Percentiles rank a stretch among this genome's conserved stretches.
Evolutionary conservation across 1,139 yeast genomes (phyloP).

Genomic region (Saccharomyces hybrid): DNA sequence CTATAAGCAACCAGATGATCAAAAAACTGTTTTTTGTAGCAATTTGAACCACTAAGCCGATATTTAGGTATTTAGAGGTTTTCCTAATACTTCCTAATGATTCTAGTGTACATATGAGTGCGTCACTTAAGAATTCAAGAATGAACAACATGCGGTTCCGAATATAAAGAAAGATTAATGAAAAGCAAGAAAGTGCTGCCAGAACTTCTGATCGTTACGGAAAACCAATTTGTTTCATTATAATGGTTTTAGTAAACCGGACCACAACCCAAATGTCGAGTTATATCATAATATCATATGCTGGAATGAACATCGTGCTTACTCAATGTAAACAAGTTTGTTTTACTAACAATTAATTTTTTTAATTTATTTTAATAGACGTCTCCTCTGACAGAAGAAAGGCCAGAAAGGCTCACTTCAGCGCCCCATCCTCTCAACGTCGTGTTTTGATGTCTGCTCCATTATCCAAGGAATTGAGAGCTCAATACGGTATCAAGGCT

Average conservation of each 20-base stretch:
- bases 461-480: constrained; percentile 97
- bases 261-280: not conserved
- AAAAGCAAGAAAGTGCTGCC: not conserved
- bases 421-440: constrained; percentile 94
- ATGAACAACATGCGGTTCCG: not conserved
- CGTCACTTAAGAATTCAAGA: not conserved
- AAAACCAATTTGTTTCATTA: not conserved
- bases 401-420: constrained; percentile 99
- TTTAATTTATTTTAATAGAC: not conserved
- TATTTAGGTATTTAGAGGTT: not conserved
- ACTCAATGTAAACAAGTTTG: not conserved
- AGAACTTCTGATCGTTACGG: not conserved
- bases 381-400: constrained; percentile 97
- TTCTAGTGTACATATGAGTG: not conserved
- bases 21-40: not conserved
- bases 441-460: constrained; percentile 97
- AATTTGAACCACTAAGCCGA: not conserved
- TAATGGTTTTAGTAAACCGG: not conserved
- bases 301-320: not conserved
- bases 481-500: constrained; percentile 91
- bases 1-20: not conserved
- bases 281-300: not conserved
- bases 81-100: not conserved
- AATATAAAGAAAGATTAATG: not conserved
- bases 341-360: constrained; percentile 2